Conservation (phyloP, 305 asterid genomes). For the Euphrasia arctica region DNA sequence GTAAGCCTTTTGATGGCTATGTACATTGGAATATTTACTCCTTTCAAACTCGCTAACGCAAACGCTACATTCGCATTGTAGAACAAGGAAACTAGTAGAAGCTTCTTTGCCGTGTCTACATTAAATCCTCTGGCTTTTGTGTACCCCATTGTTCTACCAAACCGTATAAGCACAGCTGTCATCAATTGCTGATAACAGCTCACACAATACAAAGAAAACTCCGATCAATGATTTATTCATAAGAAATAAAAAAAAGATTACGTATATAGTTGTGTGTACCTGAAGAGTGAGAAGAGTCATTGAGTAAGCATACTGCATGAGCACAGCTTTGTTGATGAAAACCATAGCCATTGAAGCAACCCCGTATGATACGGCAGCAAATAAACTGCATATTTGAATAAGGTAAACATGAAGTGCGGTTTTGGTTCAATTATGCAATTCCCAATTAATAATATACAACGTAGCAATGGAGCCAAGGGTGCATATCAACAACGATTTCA, state of each 20-base stretch:
- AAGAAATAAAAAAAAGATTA: not conserved
- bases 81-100: conserved; percentile 80
- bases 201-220: conserved; percentile 34
- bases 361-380: conserved; percentile 80
- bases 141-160: conserved; percentile 77
- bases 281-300: conserved; percentile 90
- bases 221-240: conserved; percentile 28
- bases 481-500: not conserved
- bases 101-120: conserved; percentile 72
- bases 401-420: conserved; percentile 14
- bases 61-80: conserved; percentile 97
- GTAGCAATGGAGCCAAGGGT: not conserved
- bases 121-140: conserved; percentile 64
- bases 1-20: conserved; percentile 98
- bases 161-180: conserved; percentile 76
- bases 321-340: conserved; percentile 91
- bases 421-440: conserved; percentile 16
- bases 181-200: conserved; percentile 75
- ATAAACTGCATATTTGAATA: conserved; percentile 45
- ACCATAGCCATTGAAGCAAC: conserved; percentile 94
- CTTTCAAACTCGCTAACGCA: conserved; percentile 95
- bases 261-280: conserved; percentile 40
- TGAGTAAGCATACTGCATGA: conserved; percentile 79
- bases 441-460: not conserved
- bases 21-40: conserved; percentile 98